Base-by-base conservation (phyloP, 2,329 filamentous ascomycete genomes). In the Epichloe bromicola region DNA sequence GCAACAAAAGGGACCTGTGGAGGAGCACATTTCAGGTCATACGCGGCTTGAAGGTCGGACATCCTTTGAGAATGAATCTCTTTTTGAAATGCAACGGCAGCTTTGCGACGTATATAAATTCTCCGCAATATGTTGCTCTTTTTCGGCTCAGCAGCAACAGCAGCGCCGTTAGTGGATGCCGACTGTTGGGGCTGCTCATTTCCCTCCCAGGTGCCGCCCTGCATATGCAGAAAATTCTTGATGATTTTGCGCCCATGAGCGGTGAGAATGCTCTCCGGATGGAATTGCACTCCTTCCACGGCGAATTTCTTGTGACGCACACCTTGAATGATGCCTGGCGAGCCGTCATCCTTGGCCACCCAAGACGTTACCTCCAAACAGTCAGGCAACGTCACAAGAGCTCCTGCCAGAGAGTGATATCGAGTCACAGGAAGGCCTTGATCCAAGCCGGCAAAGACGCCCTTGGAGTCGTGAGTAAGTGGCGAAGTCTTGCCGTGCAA, bases 241-340 rank as follows among this genome's bases (percentile, higher is more conserved):
- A 98, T 80, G 87, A 98, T 96, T 37, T 78, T 70, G 37, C 90
- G 83, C 3, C 94, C 93, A 53, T 93, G 82, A 44, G 86, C 88
- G 0, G 91, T 96, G 48, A 98, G 72, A 52, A 98, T 98, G 65
- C 91, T 97, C 69, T 98, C 93, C 0, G 93, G 93, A 60, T 98
- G 93, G 60, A 97, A 98, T 64, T 98, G 93, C 15, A 98, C 93
- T 40, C 90, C 93, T 67, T 98, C 93, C n/a, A 97, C 76, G 2
- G 87, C 79, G 61, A 84, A 86, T 62, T 93, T 80, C 71, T 91
- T 95, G 73, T 98, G 93, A 44, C 93, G 83, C 44, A 98, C 86
- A 45, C 93, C 93, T 85, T 97, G 96, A 59, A 98, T 98, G 53
- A 97, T 82, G 33, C 86, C 87, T 57, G 86, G 88, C 33, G 80